These are phyloP conservation scores for Thyridium curvatum DNA, from an alignment of 2,329 filamentous ascomycete genomes.

Conservation along the genomic window DNA sequence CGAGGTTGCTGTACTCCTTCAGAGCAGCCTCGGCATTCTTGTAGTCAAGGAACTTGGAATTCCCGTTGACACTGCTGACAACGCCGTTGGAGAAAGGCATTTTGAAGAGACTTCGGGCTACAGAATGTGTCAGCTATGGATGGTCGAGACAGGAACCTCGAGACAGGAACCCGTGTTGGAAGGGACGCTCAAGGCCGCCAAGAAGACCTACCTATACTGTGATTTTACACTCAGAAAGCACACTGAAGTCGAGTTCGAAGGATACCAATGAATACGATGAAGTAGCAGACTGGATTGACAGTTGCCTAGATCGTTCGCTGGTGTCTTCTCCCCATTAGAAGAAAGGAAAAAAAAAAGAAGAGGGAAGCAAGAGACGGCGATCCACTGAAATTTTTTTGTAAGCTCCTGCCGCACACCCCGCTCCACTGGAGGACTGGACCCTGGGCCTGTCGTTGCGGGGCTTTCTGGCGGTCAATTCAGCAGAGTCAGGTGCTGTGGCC, in stretches of 20 bases:
- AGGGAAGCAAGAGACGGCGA: not conserved
- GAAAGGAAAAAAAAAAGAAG: conserved; percentile 14
- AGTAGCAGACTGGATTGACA: conserved; percentile 8
- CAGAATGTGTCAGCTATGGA: not conserved
- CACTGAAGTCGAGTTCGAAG: conserved; percentile 11
- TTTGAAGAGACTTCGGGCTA: conserved; percentile 25
- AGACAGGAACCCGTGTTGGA: too few relatives aligned
- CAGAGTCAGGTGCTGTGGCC: too few relatives aligned
- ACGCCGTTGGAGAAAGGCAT: conserved; percentile 72
- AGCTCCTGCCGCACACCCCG: conserved; percentile 3
- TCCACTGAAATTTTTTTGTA: conserved; percentile 13
- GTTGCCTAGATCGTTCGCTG: conserved; percentile 14
- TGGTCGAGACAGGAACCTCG: too few relatives aligned
- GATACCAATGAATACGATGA: conserved; percentile 11
- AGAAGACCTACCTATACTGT: too few relatives aligned
- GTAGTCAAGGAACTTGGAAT: conserved; percentile 62
- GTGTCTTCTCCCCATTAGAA: conserved; percentile 18
- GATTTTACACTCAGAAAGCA: too few relatives aligned
- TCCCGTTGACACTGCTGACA: conserved; percentile 42
- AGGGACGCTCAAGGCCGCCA: too few relatives aligned
- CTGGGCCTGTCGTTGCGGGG: too few relatives aligned
- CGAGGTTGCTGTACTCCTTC: conserved; percentile 70
- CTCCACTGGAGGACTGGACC: too few relatives aligned
- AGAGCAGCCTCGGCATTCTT: conserved; percentile 73
- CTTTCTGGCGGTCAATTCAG: too few relatives aligned